Conservation (phyloP, 2,329 filamentous ascomycete species). For the Penicillium olsonii region DNA sequence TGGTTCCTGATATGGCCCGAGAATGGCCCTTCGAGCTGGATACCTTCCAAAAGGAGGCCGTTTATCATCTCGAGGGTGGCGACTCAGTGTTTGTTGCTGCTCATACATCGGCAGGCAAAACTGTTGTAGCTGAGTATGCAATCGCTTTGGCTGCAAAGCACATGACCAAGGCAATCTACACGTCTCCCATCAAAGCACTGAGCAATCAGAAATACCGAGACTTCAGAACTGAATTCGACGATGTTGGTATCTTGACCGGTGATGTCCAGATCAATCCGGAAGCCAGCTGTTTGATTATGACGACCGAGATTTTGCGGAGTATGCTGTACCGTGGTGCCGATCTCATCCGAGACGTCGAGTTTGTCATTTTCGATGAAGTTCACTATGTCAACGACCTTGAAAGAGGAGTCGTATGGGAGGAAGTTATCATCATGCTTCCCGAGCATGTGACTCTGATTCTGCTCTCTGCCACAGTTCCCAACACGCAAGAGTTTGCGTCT, state of each 20-base stretch:
- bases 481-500: slow-evolving; percentile 95
- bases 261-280: slow-evolving; percentile 98
- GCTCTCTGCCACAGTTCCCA: slow-evolving; percentile 93
- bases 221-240: slow-evolving; percentile 85
- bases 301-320: slow-evolving; percentile 93
- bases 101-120: slow-evolving; percentile 97
- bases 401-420: slow-evolving; percentile 97
- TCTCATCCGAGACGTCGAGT: slow-evolving; percentile 94
- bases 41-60: slow-evolving; percentile 96
- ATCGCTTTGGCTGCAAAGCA: slow-evolving; percentile 96
- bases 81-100: slow-evolving; percentile 98
- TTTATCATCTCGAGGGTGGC: slow-evolving; percentile 94
- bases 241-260: slow-evolving; percentile 94
- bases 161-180: slow-evolving; percentile 99
- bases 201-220: slow-evolving; percentile 99
- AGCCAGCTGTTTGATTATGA: slow-evolving; percentile 98
- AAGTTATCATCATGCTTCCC: slow-evolving; percentile 99
- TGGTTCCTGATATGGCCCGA: slow-evolving; percentile 93
- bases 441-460: slow-evolving; percentile 95
- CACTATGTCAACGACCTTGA: slow-evolving; percentile 98
- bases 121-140: slow-evolving; percentile 95
- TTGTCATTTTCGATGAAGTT: slow-evolving; percentile 98
- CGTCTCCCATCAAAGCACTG: slow-evolving; percentile 94
- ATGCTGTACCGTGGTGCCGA: slow-evolving; percentile 98
- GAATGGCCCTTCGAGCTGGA: slow-evolving; percentile 98